Base-by-base conservation (phyloP, 148 eudicot genomes). In the Limonium bicolor region DNA sequence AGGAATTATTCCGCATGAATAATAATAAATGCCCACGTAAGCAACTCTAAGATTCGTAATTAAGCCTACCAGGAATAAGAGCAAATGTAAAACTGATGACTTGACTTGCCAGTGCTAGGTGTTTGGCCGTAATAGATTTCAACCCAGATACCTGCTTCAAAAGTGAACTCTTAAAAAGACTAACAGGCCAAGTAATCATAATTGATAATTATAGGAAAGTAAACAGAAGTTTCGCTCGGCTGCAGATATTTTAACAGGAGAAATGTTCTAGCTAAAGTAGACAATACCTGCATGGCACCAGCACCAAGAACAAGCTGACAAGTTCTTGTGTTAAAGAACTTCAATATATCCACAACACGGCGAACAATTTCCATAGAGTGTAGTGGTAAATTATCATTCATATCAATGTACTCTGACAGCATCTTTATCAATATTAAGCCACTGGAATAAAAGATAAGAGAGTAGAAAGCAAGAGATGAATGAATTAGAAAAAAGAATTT, bases 291-390 rank as follows among this genome's bases (percentile, higher is more conserved):
- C 87, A 92, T 78, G 54, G 99, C 99, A 62, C 83, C 92, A 55
- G 99, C 99, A 44, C 99, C 99, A 71, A 92, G 99, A 65, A 92
- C 95, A 56, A 92, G 94, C 59, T 92, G 95, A 51, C 87, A 76
- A 46, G 99, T 74, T 62, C 99, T 81, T 28, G 88, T 85, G 56
- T 92, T 92, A 46, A 92, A 92, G 53, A 78, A 76, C 60, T 92
- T 92, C 76, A 92, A 68, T 54, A 92, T 57, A 55, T 85, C 99
- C 58, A 79, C 93, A 50, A 85, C 95, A 55, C 95, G 99, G 50
- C 76, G 95, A 63, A 85, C 82, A 46, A 92, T 74, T 63, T 92
- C 95, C 14, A 94, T 64, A 36, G 99, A 85, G 28, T 80, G 74
- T 54, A 74, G 58, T 35, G 95, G 94, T 58, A 92, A 73, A 51